Base-by-base conservation (phyloP, 768 basidiomycete species). In the Daedalea quercina region DNA sequence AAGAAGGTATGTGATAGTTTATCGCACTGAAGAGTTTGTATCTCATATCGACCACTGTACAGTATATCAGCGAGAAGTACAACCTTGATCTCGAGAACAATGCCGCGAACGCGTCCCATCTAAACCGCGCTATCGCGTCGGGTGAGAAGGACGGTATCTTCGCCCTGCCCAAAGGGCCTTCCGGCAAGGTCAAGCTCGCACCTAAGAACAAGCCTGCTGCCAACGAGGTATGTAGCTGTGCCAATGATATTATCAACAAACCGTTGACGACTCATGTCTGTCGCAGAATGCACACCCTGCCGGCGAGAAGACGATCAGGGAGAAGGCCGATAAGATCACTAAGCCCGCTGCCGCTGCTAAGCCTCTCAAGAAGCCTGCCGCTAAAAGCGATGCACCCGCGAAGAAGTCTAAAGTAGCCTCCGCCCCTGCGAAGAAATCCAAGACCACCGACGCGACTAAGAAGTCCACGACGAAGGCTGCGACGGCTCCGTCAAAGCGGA, bases 151-250 rank as follows among this genome's bases (percentile, higher is more conserved):
- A 72, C 48, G 78, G 77, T 31, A 65, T 70, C 33, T 82, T 85
- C 64, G 59, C 69, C 20, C 71, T 85, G 23, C 84, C 84, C 46
- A 84, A 82, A 68, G 84, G 80, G 56, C 75, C 77, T 1, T 81
- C 84, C 20, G 87, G 87, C 51, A 81, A 86, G 63, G 85, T 91
- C 56, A 90, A 87, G 66, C 77, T 90, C 20, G 78, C 84, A 2
- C 76, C 79, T 20, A 85, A 83, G 70, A 57, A 63, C 44, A 79
- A 75, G 60, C 57, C 71, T 15, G 50, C 56, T 63, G 69, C 51
- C n/a, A 85, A 86, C 66, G 85, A 87, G 79, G 85, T 85, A 48
- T 37, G 64, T 60, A 0, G 17, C n/a, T n/a, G n/a, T 3, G 3
- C 17, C n/a, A n/a, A n/a, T n/a, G n/a, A 20, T 54, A 24, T 40